Percentiles rank a stretch among this genome's conserved stretches.
Conservation (phyloP, 2,329 filamentous ascomycete genomes). For the Zopfia rhizophila region DNA sequence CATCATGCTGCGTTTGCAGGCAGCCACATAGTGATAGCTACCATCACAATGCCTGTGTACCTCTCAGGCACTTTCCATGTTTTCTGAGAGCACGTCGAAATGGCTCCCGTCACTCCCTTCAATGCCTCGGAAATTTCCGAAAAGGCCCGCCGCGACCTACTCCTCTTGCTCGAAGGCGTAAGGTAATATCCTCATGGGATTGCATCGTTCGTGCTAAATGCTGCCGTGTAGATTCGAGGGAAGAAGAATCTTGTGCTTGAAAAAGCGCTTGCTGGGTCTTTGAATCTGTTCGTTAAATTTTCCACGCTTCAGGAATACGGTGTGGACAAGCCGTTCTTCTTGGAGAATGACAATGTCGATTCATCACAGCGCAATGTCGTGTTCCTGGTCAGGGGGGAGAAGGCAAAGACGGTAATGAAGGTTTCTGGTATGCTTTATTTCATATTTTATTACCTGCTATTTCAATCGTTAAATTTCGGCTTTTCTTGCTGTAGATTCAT, state of each 20-base stretch:
- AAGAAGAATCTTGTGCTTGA: slow-evolving; percentile 99
- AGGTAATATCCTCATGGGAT: slow-evolving; percentile 62
- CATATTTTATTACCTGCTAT: slow-evolving; percentile 16
- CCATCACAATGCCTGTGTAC: slow-evolving; percentile 9
- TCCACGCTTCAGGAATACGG: slow-evolving; percentile 96
- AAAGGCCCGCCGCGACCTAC: slow-evolving; percentile 86
- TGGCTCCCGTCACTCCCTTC: slow-evolving; percentile 77
- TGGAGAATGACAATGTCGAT: slow-evolving; percentile 96
- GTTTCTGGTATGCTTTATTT: slow-evolving; percentile 78
- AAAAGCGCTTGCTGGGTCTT: slow-evolving; percentile 85
- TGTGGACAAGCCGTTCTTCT: slow-evolving; percentile 95
- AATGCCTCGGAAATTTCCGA: slow-evolving; percentile 80
- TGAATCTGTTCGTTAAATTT: slow-evolving; percentile 93
- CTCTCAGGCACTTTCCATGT: neutral
- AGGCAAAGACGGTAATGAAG: slow-evolving; percentile 80
- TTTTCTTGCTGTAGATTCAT: slow-evolving; percentile 28
- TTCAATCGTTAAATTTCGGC: slow-evolving; percentile 16
- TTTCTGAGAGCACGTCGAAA: slow-evolving; percentile 47
- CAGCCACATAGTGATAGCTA: neutral
- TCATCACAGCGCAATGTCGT: slow-evolving; percentile 94
- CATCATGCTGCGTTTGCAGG: too few relatives aligned
- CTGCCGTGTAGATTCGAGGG: slow-evolving; percentile 78
- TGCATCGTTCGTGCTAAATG: slow-evolving; percentile 44
- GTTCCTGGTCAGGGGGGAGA: slow-evolving; percentile 92
- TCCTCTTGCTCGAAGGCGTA: slow-evolving; percentile 94